Evolutionary conservation across 257 asterid genomes (phyloP), one percentile per base, ranked within the genome.

Genomic region (Rehmannia glutinosa): DNA sequence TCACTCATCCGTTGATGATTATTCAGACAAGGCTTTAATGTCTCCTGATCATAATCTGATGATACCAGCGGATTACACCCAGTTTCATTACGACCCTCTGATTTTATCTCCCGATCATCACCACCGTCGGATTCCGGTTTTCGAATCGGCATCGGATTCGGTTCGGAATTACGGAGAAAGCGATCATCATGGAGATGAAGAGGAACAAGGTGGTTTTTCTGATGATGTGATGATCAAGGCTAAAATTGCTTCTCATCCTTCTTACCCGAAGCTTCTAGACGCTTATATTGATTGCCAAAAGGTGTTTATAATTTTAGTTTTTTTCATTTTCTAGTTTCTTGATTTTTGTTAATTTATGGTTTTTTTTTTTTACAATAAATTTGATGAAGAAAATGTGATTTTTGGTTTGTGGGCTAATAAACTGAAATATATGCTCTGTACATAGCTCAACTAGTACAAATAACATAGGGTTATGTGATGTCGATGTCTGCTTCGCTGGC

Each of bases 201-300:
- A 62, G 8, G 67, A 38, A 7, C 3, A 38, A 8, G 8, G 13
- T 8, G 43, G n/a, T n/a, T n/a, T n/a, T n/a, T n/a, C 43, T 38
- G 6, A 45, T 57, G 62, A 60, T 7, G 30, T 38, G 12, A 27
- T 35, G 15, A 72, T 81, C 32, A 80, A 62, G 66, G 87, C 84
- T 24, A 81, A 43, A 56, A 83, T 87, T 60, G 85, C 90, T 42
- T 69, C 82, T 23, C 92, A 87, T 54, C 95, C 86, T 33, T 78
- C 69, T 1, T 87, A 81, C 43, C 80, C 88, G 17, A 85, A 81
- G 10, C 79, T 87, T 16, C 86, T 87, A 25, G 75, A 76, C 10
- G 79, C 89, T 54, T 83, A 67, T 60, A 73, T 87, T 74, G 81
- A 83, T 50, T 87, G 89, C 64, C 86, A 83, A 10, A 85, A 87